Evolutionary conservation across 768 basidiomycete genomes (phyloP).

Genomic region (Serendipita indica): DNA sequence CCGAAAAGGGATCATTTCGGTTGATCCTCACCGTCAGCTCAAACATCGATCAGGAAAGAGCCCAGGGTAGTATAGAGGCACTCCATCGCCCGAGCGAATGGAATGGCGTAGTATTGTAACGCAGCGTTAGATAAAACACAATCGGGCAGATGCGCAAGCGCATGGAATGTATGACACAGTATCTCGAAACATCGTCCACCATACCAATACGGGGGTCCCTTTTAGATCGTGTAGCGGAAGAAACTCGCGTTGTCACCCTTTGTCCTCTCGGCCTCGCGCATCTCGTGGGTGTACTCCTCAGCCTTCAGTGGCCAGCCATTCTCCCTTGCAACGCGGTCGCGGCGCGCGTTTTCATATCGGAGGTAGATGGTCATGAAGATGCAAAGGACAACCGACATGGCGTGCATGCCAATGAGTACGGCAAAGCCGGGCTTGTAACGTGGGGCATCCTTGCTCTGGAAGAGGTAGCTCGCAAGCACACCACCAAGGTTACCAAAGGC

Average conservation of each 20-base stretch:
- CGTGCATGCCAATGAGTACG: neutral
- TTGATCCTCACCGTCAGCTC: no score
- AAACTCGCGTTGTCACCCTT: conserved; percentile 2
- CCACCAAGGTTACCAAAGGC: neutral
- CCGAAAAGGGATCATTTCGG: no score
- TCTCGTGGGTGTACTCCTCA: conserved; percentile 4
- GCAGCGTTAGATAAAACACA: no score
- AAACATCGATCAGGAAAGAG: no score
- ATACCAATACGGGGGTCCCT: no score
- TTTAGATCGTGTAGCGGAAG: conserved; percentile 9
- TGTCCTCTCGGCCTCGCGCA: neutral
- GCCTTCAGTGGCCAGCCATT: neutral
- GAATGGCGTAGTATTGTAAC: no score
- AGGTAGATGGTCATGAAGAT: conserved; percentile 4
- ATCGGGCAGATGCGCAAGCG: no score
- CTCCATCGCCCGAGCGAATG: no score
- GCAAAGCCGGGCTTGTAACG: neutral
- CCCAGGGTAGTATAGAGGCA: no score
- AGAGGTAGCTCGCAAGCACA: neutral
- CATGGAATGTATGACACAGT: no score
- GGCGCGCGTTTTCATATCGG: neutral
- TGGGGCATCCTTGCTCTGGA: neutral
- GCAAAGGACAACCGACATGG: neutral
- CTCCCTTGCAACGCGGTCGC: neutral
- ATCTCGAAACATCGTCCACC: no score